Evolutionary conservation across 768 basidiomycete species (phyloP).

Genomic region (Gloeophyllum trabeum): DNA sequence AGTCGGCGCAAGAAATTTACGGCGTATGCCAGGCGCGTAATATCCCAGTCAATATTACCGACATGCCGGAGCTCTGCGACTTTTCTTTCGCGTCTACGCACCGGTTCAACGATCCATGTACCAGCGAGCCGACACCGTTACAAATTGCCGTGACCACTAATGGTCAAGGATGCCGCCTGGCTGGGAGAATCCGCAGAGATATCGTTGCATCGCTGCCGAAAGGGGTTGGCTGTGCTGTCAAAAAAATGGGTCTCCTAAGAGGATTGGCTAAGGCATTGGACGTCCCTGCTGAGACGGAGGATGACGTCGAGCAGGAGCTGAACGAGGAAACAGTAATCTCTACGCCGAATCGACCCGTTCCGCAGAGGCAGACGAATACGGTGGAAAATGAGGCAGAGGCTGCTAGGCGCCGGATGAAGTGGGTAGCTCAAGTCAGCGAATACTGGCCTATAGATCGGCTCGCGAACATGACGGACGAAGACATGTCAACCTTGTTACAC

Average conservation of each 20-base stretch:
- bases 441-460: conserved; percentile 85
- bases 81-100: conserved; percentile 83
- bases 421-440: conserved; percentile 94
- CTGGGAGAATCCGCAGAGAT: conserved; percentile 69
- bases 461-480: conserved; percentile 50
- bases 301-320: conserved; percentile 28
- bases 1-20: conserved; percentile 50
- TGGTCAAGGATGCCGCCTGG: conserved; percentile 81
- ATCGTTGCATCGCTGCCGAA: conserved; percentile 66
- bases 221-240: conserved; percentile 65
- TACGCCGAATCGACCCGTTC: conserved; percentile 66
- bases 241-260: conserved; percentile 62
- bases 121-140: conserved; percentile 35
- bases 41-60: conserved; percentile 80
- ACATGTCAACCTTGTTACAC: conserved; percentile 57
- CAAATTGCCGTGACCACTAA: conserved; percentile 87
- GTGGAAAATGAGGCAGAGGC: conserved; percentile 26
- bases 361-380: conserved; percentile 32
- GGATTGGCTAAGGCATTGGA: conserved; percentile 29
- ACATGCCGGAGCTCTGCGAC: conserved; percentile 79
- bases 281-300: conserved; percentile 9
- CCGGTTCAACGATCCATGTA: conserved; percentile 50
- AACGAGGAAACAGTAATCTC: conserved; percentile 40
- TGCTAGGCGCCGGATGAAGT: conserved; percentile 66
- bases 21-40: conserved; percentile 39